phyloP scores from a whole-genome alignment of 139 green algal species.

The Pseudopediastrum boryanum region DNA sequence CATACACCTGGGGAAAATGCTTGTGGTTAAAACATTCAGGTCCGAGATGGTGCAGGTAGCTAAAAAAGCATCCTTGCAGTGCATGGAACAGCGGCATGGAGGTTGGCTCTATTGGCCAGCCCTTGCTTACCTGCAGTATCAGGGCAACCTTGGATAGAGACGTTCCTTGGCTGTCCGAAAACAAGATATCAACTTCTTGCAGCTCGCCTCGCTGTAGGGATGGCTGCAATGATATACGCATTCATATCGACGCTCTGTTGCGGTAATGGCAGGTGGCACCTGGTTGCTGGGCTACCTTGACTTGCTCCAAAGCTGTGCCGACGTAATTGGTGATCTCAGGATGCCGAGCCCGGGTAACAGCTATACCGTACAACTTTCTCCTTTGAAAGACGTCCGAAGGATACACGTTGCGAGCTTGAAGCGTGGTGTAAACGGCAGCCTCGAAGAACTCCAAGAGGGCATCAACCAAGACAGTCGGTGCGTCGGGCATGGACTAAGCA shows the following conservation, averaged over 20 bases:
- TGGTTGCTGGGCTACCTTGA: conserved; percentile 16
- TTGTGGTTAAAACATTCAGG: neutral
- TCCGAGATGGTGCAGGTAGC: neutral
- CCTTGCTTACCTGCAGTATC: conserved; percentile 33
- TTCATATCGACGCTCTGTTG: neutral
- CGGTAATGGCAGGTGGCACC: neutral
- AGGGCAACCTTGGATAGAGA: conserved; percentile 47
- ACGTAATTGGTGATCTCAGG: conserved; percentile 54
- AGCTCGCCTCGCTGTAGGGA: conserved; percentile 50
- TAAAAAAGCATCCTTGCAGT: neutral
- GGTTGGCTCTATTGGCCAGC: neutral
- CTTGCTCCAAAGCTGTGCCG: conserved; percentile 20
- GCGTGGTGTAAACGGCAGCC: conserved; percentile 42
- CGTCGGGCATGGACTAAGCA: too few species aligned
- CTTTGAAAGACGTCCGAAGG: conserved; percentile 48
- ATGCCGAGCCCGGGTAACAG: conserved; percentile 39
- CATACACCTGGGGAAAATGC: too few species aligned
- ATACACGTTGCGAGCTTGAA: conserved; percentile 40
- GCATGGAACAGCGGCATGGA: neutral
- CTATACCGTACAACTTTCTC: conserved; percentile 32
- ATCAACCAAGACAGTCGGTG: too few species aligned
- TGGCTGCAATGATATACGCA: conserved; percentile 10
- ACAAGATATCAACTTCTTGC: conserved; percentile 63
- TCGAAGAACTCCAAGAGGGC: conserved; percentile 52
- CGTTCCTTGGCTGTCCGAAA: conserved; percentile 26